Conservation (phyloP, 352 stramenopile genomes). For the Phytopythium ostracodes region DNA sequence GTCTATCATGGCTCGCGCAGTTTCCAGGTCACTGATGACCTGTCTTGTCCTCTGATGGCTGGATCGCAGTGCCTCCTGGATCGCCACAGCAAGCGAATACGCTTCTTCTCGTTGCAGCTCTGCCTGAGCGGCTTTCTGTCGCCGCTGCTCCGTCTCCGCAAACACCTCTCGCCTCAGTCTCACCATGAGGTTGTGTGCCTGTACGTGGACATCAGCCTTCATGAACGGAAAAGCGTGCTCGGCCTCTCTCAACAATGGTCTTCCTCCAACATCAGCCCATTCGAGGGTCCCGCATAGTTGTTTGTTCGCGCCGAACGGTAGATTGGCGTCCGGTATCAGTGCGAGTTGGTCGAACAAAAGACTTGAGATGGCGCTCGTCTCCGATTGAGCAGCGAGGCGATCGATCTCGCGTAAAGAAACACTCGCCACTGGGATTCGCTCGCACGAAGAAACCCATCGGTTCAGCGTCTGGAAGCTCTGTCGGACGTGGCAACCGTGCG, state of each 20-base stretch:
- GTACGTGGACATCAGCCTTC: constrained; percentile 37
- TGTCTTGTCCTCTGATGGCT: constrained; percentile 6
- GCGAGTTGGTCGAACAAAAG: constrained; percentile 59
- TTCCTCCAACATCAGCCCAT: constrained; percentile 20
- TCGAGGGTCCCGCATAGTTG: constrained; percentile 24
- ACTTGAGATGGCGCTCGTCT: constrained; percentile 35
- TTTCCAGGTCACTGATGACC: constrained; percentile 2
- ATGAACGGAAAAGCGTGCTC: constrained; percentile 16
- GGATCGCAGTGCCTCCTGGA: constrained; percentile 8
- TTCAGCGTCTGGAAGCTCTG: constrained; percentile 52
- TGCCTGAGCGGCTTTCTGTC: constrained; percentile 12
- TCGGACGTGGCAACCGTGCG: constrained; percentile 38
- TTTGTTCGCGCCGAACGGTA: constrained; percentile 33
- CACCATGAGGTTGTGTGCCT: constrained; percentile 33
- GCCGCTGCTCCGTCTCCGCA: constrained; percentile 21
- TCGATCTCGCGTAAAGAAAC: constrained; percentile 26
- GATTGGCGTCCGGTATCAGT: constrained; percentile 20
- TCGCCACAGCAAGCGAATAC: constrained; percentile 15
- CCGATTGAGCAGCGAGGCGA: constrained; percentile 17
- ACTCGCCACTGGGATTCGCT: constrained; percentile 37
- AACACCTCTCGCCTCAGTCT: constrained; percentile 31
- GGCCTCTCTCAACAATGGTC: not conserved
- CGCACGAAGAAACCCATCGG: constrained; percentile 38
- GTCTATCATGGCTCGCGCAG: not conserved
- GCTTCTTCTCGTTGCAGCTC: constrained; percentile 29